phyloP scores from a whole-genome alignment of 2,329 filamentous ascomycete genomes.

The Fusarium stilboides region DNA sequence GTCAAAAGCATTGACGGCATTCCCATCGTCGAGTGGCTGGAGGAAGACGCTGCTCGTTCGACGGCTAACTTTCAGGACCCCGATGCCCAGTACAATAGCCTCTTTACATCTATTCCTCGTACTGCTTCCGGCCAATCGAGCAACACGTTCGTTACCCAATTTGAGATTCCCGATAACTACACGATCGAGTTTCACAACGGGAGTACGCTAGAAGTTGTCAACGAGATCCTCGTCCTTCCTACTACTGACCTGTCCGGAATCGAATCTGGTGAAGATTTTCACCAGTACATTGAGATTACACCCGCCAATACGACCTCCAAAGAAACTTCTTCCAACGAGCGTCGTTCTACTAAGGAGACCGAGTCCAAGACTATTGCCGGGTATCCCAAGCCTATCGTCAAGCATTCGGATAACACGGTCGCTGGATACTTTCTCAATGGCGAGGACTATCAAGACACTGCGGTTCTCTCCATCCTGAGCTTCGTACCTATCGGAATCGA shows the following conservation, averaged over 20 bases:
- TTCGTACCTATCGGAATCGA: slow-evolving; percentile 43
- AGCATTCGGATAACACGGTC: slow-evolving; percentile 31
- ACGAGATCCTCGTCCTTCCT: slow-evolving; percentile 30
- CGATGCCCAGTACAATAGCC: slow-evolving; percentile 47
- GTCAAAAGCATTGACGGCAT: slow-evolving; percentile 43
- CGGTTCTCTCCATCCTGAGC: slow-evolving; percentile 44
- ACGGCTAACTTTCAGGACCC: slow-evolving; percentile 42
- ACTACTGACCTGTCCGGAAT: slow-evolving; percentile 40
- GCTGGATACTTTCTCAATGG: slow-evolving; percentile 44
- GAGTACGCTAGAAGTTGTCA: slow-evolving; percentile 26
- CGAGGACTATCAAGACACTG: slow-evolving; percentile 41
- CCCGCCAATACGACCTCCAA: slow-evolving; percentile 24
- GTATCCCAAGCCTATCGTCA: slow-evolving; percentile 38
- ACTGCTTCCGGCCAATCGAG: slow-evolving; percentile 19
- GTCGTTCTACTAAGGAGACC: slow-evolving; percentile 6
- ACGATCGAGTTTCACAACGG: slow-evolving; percentile 45
- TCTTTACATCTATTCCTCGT: slow-evolving; percentile 38
- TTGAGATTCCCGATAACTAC: slow-evolving; percentile 47
- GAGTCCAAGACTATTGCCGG: slow-evolving; percentile 1
- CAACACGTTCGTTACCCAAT: slow-evolving; percentile 26
- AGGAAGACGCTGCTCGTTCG: slow-evolving; percentile 41
- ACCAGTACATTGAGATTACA: slow-evolving; percentile 37
- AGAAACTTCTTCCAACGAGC: slow-evolving; percentile 15
- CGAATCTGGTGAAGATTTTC: slow-evolving; percentile 44
- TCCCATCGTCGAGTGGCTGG: slow-evolving; percentile 43